These are phyloP conservation scores for Paramarasmius palmivorus DNA, from an alignment of 1,284 basidiomycete species.

Conservation along the genomic window DNA sequence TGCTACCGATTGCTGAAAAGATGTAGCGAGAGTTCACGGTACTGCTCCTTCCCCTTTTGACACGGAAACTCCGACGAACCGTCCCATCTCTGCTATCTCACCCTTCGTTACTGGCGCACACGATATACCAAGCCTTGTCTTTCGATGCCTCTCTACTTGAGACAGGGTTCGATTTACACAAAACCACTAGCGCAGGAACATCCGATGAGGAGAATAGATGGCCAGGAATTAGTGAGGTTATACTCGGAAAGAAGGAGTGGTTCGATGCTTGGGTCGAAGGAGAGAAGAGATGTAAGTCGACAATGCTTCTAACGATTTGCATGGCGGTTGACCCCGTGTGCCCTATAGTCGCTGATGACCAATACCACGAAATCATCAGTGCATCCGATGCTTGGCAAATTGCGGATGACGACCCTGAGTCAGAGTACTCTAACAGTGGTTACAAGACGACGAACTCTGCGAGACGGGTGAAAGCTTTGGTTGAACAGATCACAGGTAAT, in stretches of 20 bases:
- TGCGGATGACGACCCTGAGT: slow-evolving; percentile 63
- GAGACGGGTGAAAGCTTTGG: slow-evolving; percentile 76
- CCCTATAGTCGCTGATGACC: slow-evolving; percentile 68
- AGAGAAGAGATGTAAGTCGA: slow-evolving; percentile 77
- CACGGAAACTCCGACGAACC: slow-evolving; percentile 72
- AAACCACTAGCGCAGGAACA: slow-evolving; percentile 35
- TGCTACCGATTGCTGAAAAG: slow-evolving; percentile 4
- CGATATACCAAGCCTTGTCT: slow-evolving; percentile 86
- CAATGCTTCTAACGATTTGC: slow-evolving; percentile 1
- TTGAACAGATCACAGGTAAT: slow-evolving; percentile 86
- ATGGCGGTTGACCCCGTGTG: slow-evolving; percentile 1
- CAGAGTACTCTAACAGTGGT: slow-evolving; percentile 45
- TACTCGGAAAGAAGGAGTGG: slow-evolving; percentile 85
- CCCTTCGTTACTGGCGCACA: slow-evolving; percentile 90
- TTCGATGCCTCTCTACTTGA: slow-evolving; percentile 87
- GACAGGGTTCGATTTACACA: slow-evolving; percentile 65
- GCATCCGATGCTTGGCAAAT: slow-evolving; percentile 89
- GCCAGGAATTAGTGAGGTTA: slow-evolving; percentile 79
- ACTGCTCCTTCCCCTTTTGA: slow-evolving; percentile 70
- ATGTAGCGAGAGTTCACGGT: slow-evolving; percentile 77
- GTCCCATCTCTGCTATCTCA: slow-evolving; percentile 76
- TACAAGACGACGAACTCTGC: slow-evolving; percentile 78
- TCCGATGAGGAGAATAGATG: slow-evolving; percentile 42
- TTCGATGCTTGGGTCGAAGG: slow-evolving; percentile 89
- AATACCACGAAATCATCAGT: slow-evolving; percentile 83